A percentile compares a stretch with the other conserved stretches of the same genome.
Conservation (phyloP, 257 asterid genomes). For the Lycium barbarum region DNA sequence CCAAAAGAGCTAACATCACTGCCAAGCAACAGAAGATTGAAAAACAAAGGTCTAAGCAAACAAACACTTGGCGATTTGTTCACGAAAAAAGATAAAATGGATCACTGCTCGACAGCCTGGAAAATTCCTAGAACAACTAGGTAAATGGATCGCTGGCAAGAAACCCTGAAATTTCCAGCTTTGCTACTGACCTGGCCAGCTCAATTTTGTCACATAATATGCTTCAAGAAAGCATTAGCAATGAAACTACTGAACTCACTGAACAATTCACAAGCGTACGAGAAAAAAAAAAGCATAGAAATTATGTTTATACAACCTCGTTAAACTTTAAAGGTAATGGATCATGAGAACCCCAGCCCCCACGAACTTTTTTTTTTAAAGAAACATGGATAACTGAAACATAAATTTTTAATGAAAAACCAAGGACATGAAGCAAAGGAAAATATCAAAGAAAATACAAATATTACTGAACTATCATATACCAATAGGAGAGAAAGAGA, state of each 20-base stretch:
- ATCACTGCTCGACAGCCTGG: background rate
- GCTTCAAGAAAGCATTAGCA: no score
- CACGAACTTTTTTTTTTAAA: background rate
- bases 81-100: no score
- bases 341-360: background rate
- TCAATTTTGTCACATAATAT: no score
- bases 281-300: no score
- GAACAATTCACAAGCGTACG: background rate
- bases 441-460: background rate
- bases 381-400: background rate
- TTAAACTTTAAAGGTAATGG: background rate
- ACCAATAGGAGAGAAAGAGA: background rate
- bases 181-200: no score
- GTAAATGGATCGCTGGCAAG: background rate
- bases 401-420: background rate
- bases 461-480: background rate
- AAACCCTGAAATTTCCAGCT: background rate
- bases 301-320: no score
- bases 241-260: background rate
- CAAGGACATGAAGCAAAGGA: background rate
- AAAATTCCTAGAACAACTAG: background rate
- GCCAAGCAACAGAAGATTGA: slow-evolving; percentile 24
- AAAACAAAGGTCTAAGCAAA: slow-evolving; percentile 21
- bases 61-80: no score
- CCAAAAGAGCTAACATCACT: background rate